Percentiles rank a stretch among this genome's conserved stretches.
Conservation (phyloP, 345 rosid genomes). For the Gossypium ekmanianum region DNA sequence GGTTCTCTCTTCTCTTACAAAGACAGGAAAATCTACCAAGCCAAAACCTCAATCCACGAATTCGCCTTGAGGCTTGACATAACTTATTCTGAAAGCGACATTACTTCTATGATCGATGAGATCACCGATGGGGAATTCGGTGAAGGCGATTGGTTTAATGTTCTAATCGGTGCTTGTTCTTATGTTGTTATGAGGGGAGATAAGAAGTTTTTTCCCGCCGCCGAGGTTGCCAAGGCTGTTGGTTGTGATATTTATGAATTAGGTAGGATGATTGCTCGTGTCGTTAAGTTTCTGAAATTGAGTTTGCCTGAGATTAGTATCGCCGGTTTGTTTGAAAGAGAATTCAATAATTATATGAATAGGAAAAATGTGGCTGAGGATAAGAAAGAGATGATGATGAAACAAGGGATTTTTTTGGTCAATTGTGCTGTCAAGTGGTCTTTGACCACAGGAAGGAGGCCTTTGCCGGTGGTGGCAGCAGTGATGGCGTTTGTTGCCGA, state of each 20-base stretch:
- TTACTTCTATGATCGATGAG: slow-evolving; percentile 29
- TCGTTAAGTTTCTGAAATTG: slow-evolving; percentile 48
- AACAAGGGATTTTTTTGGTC: slow-evolving; percentile 68
- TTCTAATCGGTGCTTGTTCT: slow-evolving; percentile 67
- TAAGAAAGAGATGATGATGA: slow-evolving; percentile 39
- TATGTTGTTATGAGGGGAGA: slow-evolving; percentile 51
- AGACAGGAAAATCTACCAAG: slow-evolving; percentile 64
- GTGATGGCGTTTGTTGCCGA: slow-evolving; percentile 62
- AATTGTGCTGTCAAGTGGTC: slow-evolving; percentile 78
- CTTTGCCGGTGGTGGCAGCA: slow-evolving; percentile 67
- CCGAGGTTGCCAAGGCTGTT: slow-evolving; percentile 38
- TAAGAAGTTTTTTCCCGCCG: slow-evolving; percentile 44
- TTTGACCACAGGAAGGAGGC: slow-evolving; percentile 70
- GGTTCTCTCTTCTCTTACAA: slow-evolving; percentile 45
- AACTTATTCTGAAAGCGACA: slow-evolving; percentile 8
- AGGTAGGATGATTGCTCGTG: slow-evolving; percentile 66
- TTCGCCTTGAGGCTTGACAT: slow-evolving; percentile 32
- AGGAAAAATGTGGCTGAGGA: slow-evolving; percentile 36
- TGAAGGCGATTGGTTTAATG: slow-evolving; percentile 57
- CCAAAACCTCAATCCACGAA: slow-evolving; percentile 40
- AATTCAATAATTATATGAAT: slow-evolving; percentile 25
- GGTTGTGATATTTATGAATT: slow-evolving; percentile 59
- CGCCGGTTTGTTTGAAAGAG: slow-evolving; percentile 44
- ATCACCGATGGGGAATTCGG: slow-evolving; percentile 71
- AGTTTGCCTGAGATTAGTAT: slow-evolving; percentile 52